Base-by-base conservation (phyloP, 2,329 filamentous ascomycete genomes). In the Scopulariopsis brevicaulis region DNA sequence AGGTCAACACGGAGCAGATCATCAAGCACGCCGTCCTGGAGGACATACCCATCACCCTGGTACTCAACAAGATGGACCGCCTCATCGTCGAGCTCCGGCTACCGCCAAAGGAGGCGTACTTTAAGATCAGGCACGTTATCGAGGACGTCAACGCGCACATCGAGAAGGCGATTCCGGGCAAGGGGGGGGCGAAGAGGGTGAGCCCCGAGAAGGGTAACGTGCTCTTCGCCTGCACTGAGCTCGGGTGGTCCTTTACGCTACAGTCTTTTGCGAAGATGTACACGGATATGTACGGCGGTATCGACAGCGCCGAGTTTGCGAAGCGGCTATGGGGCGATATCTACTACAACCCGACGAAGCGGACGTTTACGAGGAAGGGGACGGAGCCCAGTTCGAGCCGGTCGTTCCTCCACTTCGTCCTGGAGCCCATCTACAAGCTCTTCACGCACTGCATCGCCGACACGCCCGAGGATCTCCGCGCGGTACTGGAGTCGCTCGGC, bases 131-230 rank as follows among this genome's bases (percentile, higher is more conserved):
- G 74, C 92, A 97, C 70, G 91, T 96, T n/a, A 84, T 99, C 57
- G 94, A 99, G 71, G 90, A 97, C 72, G 92, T 99, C 71, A 99
- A 99, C 73, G 96, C 90, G 1, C 77, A 94, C 64, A 97, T 99
- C 66, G 90, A 96, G 68, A 91, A 89, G 68, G 87, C 89, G 3
- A 78, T 91, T 32, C 93, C 94, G 4, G 87, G 90, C 1, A 83
- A 84, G 64, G 91, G 92, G 32, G 89, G 90, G 66, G 84, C 81
- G 61, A 84, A 83, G 71, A 84, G 94, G 62, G 73, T 99, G 62
- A 97, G 93, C 64, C 94, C 94, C 0, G 94, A 99, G 69, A 96
- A 92, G 74, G 94, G 94, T 61, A 99, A 99, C 68, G 94, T 99
- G n/a, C 85, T 95, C 11, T 99, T 99, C 68, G 89, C 93, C 0